A percentile compares a stretch with the other conserved stretches of the same genome.
These are phyloP conservation scores for Nakataea oryzae DNA, from an alignment of 2,329 filamentous ascomycete species.

Conservation along the genomic window DNA sequence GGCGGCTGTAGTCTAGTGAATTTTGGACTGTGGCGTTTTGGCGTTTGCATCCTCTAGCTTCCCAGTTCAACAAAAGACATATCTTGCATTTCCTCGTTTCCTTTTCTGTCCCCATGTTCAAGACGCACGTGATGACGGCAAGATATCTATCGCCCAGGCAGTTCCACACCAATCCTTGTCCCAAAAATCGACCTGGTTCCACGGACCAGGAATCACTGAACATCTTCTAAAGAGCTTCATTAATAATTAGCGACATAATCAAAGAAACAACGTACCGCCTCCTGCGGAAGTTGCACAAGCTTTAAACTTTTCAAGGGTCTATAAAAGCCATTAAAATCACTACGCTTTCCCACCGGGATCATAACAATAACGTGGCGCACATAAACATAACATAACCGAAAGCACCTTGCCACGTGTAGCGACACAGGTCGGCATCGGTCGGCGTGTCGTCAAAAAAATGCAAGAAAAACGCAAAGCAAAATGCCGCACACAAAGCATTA, in stretches of 20 bases:
- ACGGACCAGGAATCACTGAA: no score
- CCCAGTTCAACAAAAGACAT: background rate
- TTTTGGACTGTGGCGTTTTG: no score
- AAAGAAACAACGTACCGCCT: no score
- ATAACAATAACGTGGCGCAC: background rate
- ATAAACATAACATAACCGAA: background rate
- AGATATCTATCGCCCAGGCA: no score
- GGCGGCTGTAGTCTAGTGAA: no score
- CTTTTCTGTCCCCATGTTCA: background rate
- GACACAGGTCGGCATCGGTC: background rate
- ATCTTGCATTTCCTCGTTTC: background rate
- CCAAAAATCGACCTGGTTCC: no score
- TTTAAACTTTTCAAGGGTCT: no score
- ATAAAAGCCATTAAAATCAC: background rate
- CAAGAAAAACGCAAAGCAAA: background rate
- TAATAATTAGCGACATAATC: no score
- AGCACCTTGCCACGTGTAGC: background rate
- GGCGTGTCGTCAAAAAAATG: background rate
- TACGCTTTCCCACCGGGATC: background rate
- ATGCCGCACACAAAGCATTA: background rate
- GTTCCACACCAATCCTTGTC: no score
- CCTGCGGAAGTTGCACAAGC: no score
- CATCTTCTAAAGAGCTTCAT: no score
- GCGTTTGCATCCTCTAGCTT: background rate
- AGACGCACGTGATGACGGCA: background rate